Percentiles rank a stretch among this genome's conserved stretches.
Conservation (phyloP, 306 rosid species). For the Fragaria iinumae region DNA sequence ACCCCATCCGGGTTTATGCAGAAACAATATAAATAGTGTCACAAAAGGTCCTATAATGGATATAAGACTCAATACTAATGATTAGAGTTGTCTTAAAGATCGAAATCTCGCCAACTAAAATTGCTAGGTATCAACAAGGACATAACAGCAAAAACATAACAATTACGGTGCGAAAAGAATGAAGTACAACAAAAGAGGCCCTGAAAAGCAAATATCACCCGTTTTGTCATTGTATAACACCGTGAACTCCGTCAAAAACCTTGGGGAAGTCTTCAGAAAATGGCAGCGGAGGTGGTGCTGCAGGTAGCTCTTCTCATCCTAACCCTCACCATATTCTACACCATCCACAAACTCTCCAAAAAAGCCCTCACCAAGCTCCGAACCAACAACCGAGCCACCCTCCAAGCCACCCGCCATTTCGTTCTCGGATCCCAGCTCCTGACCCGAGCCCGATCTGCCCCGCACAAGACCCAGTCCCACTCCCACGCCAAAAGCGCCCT, state of each 20-base stretch:
- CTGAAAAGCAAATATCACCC: background rate
- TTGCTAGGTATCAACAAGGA: no score
- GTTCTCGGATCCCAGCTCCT: slow-evolving; percentile 48
- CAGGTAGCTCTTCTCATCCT: slow-evolving; percentile 45
- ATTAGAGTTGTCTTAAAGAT: no score
- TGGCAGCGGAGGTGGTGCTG: slow-evolving; percentile 38
- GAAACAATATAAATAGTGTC: no score
- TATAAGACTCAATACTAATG: no score
- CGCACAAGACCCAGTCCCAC: slow-evolving; percentile 25
- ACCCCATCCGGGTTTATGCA: no score
- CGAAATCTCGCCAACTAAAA: no score
- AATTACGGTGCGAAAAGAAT: background rate
- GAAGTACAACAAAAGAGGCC: background rate
- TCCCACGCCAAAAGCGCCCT: slow-evolving; percentile 57
- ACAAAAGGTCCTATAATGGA: no score
- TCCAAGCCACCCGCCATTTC: slow-evolving; percentile 46
- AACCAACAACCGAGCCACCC: slow-evolving; percentile 29
- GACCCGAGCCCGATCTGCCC: slow-evolving; percentile 46
- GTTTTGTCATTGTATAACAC: background rate
- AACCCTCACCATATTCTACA: slow-evolving; percentile 34
- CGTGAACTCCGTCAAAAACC: background rate
- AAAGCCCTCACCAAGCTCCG: slow-evolving; percentile 34
- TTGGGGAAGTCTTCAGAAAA: background rate
- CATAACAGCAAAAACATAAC: no score
- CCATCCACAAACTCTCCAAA: slow-evolving; percentile 32